Evolutionary conservation across 129 eudicot species (phyloP).

Genomic region (Pittosporum tobira): DNA sequence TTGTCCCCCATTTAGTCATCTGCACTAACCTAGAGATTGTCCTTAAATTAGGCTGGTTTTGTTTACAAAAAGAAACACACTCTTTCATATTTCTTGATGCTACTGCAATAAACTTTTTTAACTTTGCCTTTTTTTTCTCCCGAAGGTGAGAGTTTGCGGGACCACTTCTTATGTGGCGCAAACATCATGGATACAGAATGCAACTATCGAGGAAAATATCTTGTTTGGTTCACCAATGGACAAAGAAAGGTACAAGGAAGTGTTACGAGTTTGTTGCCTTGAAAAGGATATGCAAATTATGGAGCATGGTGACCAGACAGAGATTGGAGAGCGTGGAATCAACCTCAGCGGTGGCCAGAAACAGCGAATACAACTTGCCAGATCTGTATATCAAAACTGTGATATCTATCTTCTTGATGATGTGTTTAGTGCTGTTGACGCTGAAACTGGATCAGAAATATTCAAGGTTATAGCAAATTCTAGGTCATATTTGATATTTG

Average conservation of each 20-base stretch:
- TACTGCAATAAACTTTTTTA: background rate
- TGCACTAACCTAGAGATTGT: background rate
- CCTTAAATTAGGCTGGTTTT: background rate
- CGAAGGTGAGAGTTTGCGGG: constrained; percentile 21
- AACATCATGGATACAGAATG: constrained; percentile 27
- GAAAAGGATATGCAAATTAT: constrained; percentile 20
- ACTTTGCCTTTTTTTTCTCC: background rate
- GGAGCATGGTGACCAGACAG: constrained; percentile 25
- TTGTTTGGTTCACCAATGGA: constrained; percentile 22
- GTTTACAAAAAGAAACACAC: no score
- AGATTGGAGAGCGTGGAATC: constrained; percentile 35
- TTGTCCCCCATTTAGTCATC: background rate
- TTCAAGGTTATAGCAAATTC: constrained; percentile 20
- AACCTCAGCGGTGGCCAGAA: constrained; percentile 35
- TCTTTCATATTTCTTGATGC: background rate
- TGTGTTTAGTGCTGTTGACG: constrained; percentile 32
- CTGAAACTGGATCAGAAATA: constrained; percentile 33
- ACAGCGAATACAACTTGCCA: constrained; percentile 32
- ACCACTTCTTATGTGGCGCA: constrained; percentile 20
- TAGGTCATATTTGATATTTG: background rate
- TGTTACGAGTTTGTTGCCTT: constrained; percentile 14
- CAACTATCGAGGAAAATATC: constrained; percentile 21
- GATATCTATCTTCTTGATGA: constrained; percentile 33
- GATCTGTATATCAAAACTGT: constrained; percentile 32
- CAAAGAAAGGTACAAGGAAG: constrained; percentile 12